phyloP scores from a whole-genome alignment of 2,329 filamentous ascomycete species.

The Capronia epimyces region DNA sequence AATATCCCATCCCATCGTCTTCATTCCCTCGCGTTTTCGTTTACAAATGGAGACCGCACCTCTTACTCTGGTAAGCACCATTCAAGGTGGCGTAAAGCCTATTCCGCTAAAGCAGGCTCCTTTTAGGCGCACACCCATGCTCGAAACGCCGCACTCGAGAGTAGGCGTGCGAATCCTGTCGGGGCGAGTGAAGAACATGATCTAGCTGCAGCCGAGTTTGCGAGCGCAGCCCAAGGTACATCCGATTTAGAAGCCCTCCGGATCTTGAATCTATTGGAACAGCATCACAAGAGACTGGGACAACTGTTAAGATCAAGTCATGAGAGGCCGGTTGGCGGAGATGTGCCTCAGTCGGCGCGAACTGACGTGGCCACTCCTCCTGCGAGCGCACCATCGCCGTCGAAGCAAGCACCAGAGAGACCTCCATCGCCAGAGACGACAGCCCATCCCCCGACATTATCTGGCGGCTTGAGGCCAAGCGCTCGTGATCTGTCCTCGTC shows the following conservation, averaged over 20 bases:
- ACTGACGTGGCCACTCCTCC: not conserved
- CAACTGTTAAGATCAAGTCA: conserved; percentile 69
- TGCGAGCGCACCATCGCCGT: not conserved
- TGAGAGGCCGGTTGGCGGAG: conserved; percentile 42
- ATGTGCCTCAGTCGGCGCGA: not conserved
- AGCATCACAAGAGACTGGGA: conserved; percentile 79
- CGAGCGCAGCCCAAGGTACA: conserved; percentile 70
- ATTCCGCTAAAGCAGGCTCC: conserved; percentile 16
- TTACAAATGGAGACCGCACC: conserved; percentile 62
- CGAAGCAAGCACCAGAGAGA: conserved; percentile 26
- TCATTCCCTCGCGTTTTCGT: not conserved
- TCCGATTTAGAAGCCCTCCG: conserved; percentile 69
- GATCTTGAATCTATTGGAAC: conserved; percentile 76
- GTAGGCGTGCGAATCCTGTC: conserved; percentile 61
- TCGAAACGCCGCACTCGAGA: conserved; percentile 71
- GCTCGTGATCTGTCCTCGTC: conserved; percentile 70
- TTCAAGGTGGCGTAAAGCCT: not conserved
- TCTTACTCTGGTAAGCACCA: conserved; percentile 54
- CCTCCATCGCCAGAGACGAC: conserved; percentile 33
- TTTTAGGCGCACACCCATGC: conserved; percentile 80
- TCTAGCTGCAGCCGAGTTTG: conserved; percentile 80
- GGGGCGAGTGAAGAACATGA: conserved; percentile 84
- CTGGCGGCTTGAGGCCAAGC: conserved; percentile 42
- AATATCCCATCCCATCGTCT: not conserved
- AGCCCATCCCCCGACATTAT: conserved; percentile 38